Percentiles rank a stretch among this genome's conserved stretches.
Conservation (phyloP, 768 basidiomycete species). For the Rossbeevera mucosa region DNA sequence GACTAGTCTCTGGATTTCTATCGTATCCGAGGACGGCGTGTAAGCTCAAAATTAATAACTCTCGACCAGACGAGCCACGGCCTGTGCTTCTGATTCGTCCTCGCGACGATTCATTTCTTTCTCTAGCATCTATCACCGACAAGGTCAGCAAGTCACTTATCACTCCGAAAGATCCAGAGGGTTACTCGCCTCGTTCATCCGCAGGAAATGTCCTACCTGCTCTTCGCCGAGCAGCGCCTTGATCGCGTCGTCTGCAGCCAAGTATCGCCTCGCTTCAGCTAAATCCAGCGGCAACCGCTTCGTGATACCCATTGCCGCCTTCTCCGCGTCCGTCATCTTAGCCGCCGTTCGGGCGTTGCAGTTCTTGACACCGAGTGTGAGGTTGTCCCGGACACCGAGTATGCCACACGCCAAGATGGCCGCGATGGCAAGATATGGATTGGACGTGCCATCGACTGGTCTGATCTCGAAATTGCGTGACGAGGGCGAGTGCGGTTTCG, state of each 20-base stretch:
- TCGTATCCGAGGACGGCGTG: too few relatives aligned
- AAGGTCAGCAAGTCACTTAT: not conserved
- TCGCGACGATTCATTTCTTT: slow-evolving; percentile 24
- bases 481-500: slow-evolving; percentile 41
- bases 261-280: slow-evolving; percentile 41
- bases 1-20: too few relatives aligned
- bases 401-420: slow-evolving; percentile 52
- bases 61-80: slow-evolving; percentile 31
- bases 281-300: slow-evolving; percentile 47
- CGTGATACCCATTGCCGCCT: slow-evolving; percentile 43
- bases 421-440: slow-evolving; percentile 55
- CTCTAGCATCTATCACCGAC: slow-evolving; percentile 11
- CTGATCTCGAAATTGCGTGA: slow-evolving; percentile 62
- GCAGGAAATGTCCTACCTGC: slow-evolving; percentile 43
- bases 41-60: slow-evolving; percentile 14
- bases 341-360: slow-evolving; percentile 36
- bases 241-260: slow-evolving; percentile 37
- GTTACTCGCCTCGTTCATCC: slow-evolving; percentile 44
- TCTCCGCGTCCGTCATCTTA: slow-evolving; percentile 41
- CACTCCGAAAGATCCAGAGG: not conserved
- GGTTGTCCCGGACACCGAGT: slow-evolving; percentile 41
- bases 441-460: slow-evolving; percentile 59
- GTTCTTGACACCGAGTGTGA: slow-evolving; percentile 37
- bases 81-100: slow-evolving; percentile 18
- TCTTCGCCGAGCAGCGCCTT: slow-evolving; percentile 42